Evolutionary conservation across 768 basidiomycete species (phyloP).

Genomic region (Tylopilus plumbeoviolaceoides): DNA sequence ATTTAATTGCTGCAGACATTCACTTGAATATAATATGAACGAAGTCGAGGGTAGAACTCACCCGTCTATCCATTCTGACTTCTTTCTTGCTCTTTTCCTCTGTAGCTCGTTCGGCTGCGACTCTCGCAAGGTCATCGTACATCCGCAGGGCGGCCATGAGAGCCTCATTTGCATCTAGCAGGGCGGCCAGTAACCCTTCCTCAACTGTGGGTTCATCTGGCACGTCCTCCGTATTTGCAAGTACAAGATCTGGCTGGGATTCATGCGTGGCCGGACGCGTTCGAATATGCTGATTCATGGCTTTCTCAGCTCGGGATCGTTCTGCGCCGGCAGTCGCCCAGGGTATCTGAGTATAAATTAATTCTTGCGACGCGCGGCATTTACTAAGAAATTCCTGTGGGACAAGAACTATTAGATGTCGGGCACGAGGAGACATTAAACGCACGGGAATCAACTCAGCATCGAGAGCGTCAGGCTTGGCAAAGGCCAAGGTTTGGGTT

Average conservation of each 20-base stretch:
- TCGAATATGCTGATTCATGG: slow-evolving; percentile 7
- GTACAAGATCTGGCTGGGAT: slow-evolving; percentile 17
- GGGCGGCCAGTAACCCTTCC: slow-evolving; percentile 67
- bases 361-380: slow-evolving; percentile 78
- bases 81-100: slow-evolving; percentile 72
- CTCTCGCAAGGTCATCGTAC: slow-evolving; percentile 72
- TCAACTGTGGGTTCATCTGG: slow-evolving; percentile 57
- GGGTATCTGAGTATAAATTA: slow-evolving; percentile 82
- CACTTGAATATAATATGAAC: slow-evolving; percentile 13
- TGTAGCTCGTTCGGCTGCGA: slow-evolving; percentile 51
- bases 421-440: background rate
- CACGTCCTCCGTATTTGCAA: slow-evolving; percentile 30
- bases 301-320: slow-evolving; percentile 47
- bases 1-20: slow-evolving; percentile 18
- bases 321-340: slow-evolving; percentile 87
- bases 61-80: slow-evolving; percentile 59
- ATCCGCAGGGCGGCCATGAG: slow-evolving; percentile 64
- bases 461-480: slow-evolving; percentile 66
- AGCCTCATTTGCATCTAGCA: slow-evolving; percentile 72
- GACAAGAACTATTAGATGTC: background rate
- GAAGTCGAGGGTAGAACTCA: slow-evolving; percentile 33
- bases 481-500: slow-evolving; percentile 63
- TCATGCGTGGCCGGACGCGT: slow-evolving; percentile 20
- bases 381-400: slow-evolving; percentile 77
- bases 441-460: slow-evolving; percentile 64